Base-by-base conservation (phyloP, 2,329 filamentous ascomycete genomes). In the Botrytis deweyae region DNA sequence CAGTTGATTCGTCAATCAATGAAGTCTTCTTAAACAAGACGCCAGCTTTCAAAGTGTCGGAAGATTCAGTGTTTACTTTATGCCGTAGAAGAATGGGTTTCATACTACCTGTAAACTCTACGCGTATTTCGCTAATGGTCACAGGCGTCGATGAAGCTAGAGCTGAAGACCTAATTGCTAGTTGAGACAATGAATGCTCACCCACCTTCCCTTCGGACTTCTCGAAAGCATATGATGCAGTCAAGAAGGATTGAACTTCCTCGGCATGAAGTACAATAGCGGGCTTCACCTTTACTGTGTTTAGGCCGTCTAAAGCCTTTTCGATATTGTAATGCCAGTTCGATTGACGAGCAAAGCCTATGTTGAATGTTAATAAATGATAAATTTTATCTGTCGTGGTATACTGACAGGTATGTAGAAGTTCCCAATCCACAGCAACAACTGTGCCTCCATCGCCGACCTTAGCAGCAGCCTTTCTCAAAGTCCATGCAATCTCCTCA, bases 351-450 rank as follows among this genome's bases (percentile, higher is more conserved):
- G 84, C 83, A 78, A 90, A 91, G 69, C 82, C 89, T 89, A 58
- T 9, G 55, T 64, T 59, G 46, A 74, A 80, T 73, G 82, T 78
- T 66, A 44, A 77, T 36, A 12, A 12, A 46, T 4, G 25, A 49
- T 12, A 44, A 67, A 7, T 3, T 44, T 61, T 3, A 7, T 25
- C 42, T 38, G 9, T 38, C 42, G 52, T 29, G 20, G 33, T 61
- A 20, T n/a, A 84, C 88, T 80, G 82, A 90, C 89, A 84, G 63
- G 82, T 86, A 74, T 88, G 85, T 80, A 91, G 83, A 63, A 92
- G 83, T 78, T 92, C 90, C 88, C 90, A 91, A 78, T 91, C 89
- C 69, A 90, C 87, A 42, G 88, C 85, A 52, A 92, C 82, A 14
- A 91, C 84, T 44, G 90, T 82, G 70, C 88, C 86, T 14, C 85